Base-by-base conservation (phyloP, 176 grass and related monocot species). In the Bolboschoenus planiculmis region DNA sequence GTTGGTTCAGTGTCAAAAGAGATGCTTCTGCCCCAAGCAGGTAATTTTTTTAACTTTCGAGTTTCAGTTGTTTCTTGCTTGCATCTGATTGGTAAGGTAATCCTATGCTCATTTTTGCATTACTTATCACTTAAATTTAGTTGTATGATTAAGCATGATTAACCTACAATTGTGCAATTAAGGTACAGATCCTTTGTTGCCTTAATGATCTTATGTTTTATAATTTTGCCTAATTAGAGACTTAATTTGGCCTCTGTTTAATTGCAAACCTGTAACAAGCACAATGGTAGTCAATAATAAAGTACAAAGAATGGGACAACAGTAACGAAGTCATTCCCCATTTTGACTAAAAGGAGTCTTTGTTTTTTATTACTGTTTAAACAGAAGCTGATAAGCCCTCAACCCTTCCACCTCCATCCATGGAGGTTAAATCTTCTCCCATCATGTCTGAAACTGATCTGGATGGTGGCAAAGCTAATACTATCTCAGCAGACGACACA, bases 351-450 rank as follows among this genome's bases (percentile, higher is more conserved):
- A 47, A n/a, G 8, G 15, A 80, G 3, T 60, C 36, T 31, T 31
- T 80, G 40, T 66, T 82, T 40, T 82, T 40, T 13, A 50, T 50
- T 82, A 31, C 3, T 24, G 15, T 82, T 46, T 9, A 30, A 16
- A 30, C 80, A 82, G 80, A 46, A 29, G 26, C 10, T 39, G 80
- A 86, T 35, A 85, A 85, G 36, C 64, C 43, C 7, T 51, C 13
- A 43, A 67, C 62, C 33, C 34, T 6, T 30, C 66, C 68, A 60
- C 10, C 40, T 85, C 83, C 34, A 56, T 68, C 83, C 40, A 51
- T 9, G 58, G 87, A 81, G 13, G 78, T 23, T 6, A 82, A 61
- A 82, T 82, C 79, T 79, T 82, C 83, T 77, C 39, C 53, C 60
- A 56, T 34, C 43, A 78, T 26, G 23, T 68, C 51, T 43, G 66